phyloP scores from a whole-genome alignment of 495 filamentous ascomycete genomes.

The Stereocaulon alpinum region DNA sequence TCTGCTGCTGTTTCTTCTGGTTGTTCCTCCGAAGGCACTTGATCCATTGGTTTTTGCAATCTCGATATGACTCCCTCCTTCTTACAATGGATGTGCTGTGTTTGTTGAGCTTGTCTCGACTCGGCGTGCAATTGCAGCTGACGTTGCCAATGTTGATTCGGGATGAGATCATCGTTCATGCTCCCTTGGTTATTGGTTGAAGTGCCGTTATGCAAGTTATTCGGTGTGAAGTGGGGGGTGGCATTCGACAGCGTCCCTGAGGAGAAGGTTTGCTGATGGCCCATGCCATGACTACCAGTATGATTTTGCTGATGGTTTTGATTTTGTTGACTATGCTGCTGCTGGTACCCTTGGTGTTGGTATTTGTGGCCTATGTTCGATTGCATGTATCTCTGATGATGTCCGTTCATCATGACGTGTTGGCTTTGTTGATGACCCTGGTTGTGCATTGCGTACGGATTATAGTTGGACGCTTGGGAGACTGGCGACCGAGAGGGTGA shows the following conservation, averaged over 20 bases:
- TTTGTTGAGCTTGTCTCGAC: constrained; percentile 50
- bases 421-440: constrained; percentile 72
- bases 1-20: constrained; percentile 51
- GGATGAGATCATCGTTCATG: constrained; percentile 43
- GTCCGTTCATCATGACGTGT: constrained; percentile 64
- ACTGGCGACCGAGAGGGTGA: constrained; percentile 62
- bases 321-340: constrained; percentile 65
- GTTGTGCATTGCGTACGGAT: constrained; percentile 68
- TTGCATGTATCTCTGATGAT: constrained; percentile 56
- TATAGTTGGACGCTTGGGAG: constrained; percentile 53
- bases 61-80: constrained; percentile 40
- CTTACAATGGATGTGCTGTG: constrained; percentile 50
- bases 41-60: constrained; percentile 51
- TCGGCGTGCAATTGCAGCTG: constrained; percentile 72
- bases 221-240: constrained; percentile 65
- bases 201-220: constrained; percentile 66
- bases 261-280: constrained; percentile 74
- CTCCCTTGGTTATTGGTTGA: constrained; percentile 46
- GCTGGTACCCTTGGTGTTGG: constrained; percentile 58
- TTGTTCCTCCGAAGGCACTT: constrained; percentile 44
- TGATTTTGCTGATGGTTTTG: constrained; percentile 66
- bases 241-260: constrained; percentile 60
- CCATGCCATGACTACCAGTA: constrained; percentile 50
- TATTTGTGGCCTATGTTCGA: constrained; percentile 62
- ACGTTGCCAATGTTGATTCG: constrained; percentile 75